Evolutionary conservation across 768 basidiomycete genomes (phyloP).

Genomic region (Gymnopilus dilepis): DNA sequence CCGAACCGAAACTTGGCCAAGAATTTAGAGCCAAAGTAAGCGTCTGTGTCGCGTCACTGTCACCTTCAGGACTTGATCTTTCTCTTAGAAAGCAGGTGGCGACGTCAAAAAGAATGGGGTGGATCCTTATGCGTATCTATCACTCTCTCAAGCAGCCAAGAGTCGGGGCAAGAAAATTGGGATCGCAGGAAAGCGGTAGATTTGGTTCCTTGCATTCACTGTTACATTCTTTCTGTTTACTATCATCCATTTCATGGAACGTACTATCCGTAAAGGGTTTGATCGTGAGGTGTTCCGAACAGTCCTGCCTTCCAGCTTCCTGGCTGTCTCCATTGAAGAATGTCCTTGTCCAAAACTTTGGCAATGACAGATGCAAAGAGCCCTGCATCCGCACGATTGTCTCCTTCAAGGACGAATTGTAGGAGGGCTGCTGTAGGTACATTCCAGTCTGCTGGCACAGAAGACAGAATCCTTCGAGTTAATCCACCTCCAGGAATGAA

Average conservation of each 20-base stretch:
- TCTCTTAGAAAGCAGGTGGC: slow-evolving; percentile 85
- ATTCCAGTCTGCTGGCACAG: slow-evolving; percentile 54
- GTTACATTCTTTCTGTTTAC: slow-evolving; percentile 14
- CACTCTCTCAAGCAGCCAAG: slow-evolving; percentile 84
- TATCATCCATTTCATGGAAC: background rate
- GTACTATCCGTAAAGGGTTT: slow-evolving; percentile 68
- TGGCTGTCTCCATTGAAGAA: slow-evolving; percentile 64
- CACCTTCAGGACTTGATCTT: slow-evolving; percentile 9
- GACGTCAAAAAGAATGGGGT: slow-evolving; percentile 87
- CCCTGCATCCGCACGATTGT: slow-evolving; percentile 76
- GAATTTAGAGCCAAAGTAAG: slow-evolving; percentile 97
- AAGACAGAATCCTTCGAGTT: slow-evolving; percentile 65
- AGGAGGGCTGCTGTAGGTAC: slow-evolving; percentile 64
- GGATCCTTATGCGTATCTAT: slow-evolving; percentile 93
- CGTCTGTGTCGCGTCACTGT: slow-evolving; percentile 12
- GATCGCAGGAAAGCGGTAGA: slow-evolving; percentile 65
- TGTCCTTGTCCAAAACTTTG: slow-evolving; percentile 50
- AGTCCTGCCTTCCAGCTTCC: slow-evolving; percentile 68
- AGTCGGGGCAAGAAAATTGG: slow-evolving; percentile 52
- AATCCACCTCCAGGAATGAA: slow-evolving; percentile 85
- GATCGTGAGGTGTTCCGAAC: slow-evolving; percentile 77
- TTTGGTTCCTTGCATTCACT: background rate
- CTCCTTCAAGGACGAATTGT: slow-evolving; percentile 83
- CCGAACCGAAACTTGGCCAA: slow-evolving; percentile 63
- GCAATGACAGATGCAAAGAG: slow-evolving; percentile 60